Base-by-base conservation (phyloP, 495 filamentous ascomycete species). In the Talaromyces trachyspermus region DNA sequence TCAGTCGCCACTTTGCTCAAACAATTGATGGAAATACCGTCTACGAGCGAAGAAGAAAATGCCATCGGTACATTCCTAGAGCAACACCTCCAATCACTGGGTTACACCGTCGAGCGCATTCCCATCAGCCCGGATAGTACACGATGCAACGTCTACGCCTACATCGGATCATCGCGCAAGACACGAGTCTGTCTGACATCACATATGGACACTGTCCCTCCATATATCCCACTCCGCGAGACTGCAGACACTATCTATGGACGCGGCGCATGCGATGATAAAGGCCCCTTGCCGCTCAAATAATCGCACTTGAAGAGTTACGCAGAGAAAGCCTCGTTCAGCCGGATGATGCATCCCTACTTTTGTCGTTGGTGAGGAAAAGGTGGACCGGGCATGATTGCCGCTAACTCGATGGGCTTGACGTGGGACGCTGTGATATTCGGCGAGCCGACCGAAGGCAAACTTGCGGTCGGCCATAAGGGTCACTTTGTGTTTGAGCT, bases 281-380 rank as follows among this genome's bases (percentile, higher is more conserved):
- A 94, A 57, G 87, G 69, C n/a, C 80, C 77, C 75, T 92, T n/a
- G 88, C 88, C 2, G 69, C 84, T 5, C 82, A 86, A 62, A 75
- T 87, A 42, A 71, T 57, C 12, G 85, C 85, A 1, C 54, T 83
- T 0, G 59, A 75, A 52, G 50, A 53, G 46, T 50, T 60, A 4
- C 41, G 52, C 3, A 46, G 30, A 0, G 49, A 57, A 23, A 36
- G 38, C 2, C 29, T 40, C 5, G 50, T 56, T 22, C 39, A 64
- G 12, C 54, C 63, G 14, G 32, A 49, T 9, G 64, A 68, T 52
- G 60, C 87, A 6, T 78, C 79, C 18, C 69, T 95, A 14, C 72
- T 94, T 7, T 79, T 60, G 88, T 94, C 2, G 85, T 90, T 0
- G 85, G 85, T 10, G 88, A 94, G 60, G 88, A 92, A 53, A 72